Evolutionary conservation across 805 yeast species (phyloP), one percentile per base, ranked within the genome.

Genomic region (Candida hungchunana): DNA sequence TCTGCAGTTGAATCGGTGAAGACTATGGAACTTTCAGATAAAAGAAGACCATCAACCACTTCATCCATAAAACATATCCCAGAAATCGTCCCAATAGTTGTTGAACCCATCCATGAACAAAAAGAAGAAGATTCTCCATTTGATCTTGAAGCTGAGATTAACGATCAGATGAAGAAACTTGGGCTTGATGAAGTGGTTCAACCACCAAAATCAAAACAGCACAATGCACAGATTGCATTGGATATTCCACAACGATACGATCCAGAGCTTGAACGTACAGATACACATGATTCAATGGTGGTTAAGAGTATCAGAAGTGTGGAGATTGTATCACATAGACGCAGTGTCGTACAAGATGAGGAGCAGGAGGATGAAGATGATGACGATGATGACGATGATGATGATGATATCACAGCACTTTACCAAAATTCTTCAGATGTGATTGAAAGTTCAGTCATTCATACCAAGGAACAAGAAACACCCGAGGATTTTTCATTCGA

Each of bases 241-340:
- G 42, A 28, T 18, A 39, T 34, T n/a, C 39, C 42, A 10, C 26
- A 18, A 18, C 33, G 42, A 17, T 18, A 16, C n/a, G 35, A 38
- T 22, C 33, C 30, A 4, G 20, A 14, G 5, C 19, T 21, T 4
- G 28, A 16, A 14, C 24, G 24, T n/a, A 11, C 24, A 4, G 21
- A 4, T 4, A 28, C 37, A 9, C 17, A 19, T 6, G 32, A 14
- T 16, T 26, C 32, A n/a, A 33, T 35, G 17, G 33, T 40, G 6
- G 26, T 16, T 18, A 32, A 43, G 15, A 47, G 53, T 2, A 12
- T 47, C 14, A 36, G 36, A 28, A 51, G 59, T 11, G 55, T 64
- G 24, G 58, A 60, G 22, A 58, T 62, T 26, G 51, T 56, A 14
- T 55, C 59, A 0, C 66, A 60, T 34, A 48, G 52, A 39, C 56